Percentiles rank a stretch among this genome's conserved stretches.
These are phyloP conservation scores for Gentiana macrophylla DNA, from an alignment of 257 asterid species.

Conservation along the genomic window DNA sequence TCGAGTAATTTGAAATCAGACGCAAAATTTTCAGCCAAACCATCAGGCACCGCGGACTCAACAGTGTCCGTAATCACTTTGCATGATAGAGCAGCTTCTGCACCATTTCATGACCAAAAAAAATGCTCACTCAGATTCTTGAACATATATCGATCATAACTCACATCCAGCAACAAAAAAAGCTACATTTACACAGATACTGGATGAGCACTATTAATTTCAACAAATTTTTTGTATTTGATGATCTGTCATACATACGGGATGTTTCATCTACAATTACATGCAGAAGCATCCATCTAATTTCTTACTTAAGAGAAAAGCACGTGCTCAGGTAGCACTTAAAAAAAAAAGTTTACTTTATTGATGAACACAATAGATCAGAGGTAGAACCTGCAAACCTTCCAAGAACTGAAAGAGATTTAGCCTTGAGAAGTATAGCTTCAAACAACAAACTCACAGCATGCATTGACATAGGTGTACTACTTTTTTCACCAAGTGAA, in stretches of 20 bases:
- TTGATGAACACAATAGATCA: conserved; percentile 1
- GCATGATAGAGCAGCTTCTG: conserved; percentile 92
- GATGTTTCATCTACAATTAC: not conserved
- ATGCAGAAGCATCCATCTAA: not conserved
- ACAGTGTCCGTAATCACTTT: conserved; percentile 63
- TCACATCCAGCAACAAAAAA: too few species aligned
- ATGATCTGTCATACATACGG: not conserved
- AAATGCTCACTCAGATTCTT: not conserved
- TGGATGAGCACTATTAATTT: too few species aligned
- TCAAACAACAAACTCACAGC: conserved; percentile 84
- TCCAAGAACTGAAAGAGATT: conserved; percentile 67
- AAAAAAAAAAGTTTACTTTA: not conserved
- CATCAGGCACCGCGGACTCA: conserved; percentile 67
- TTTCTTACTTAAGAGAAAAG: not conserved
- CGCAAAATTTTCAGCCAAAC: conserved; percentile 50
- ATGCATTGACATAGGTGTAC: conserved; percentile 79
- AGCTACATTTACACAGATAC: too few species aligned
- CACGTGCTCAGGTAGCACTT: not conserved
- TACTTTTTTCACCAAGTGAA: conserved; percentile 49
- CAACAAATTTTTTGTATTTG: not conserved
- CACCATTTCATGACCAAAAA: conserved; percentile 9
- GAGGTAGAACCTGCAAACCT: conserved; percentile 61
- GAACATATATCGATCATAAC: not conserved
- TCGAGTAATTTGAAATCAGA: conserved; percentile 61
- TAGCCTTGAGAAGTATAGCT: conserved; percentile 84